Base-by-base conservation (phyloP, 2,329 filamentous ascomycete species). In the Ceratocystiopsis sp. region DNA sequence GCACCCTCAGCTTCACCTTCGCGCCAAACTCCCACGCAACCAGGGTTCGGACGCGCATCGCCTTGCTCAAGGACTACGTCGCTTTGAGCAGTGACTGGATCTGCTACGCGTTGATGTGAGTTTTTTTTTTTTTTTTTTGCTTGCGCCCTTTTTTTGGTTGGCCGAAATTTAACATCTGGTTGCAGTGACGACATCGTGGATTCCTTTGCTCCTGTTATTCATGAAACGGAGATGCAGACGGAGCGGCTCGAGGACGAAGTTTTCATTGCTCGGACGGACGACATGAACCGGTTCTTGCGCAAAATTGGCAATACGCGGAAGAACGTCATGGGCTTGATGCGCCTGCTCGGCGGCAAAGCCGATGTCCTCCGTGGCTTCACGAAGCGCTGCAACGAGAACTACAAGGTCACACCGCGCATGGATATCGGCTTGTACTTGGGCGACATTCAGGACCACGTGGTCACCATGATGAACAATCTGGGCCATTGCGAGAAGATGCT, bases 401-500 rank as follows among this genome's bases (percentile, higher is more conserved):
- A 93, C 67, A 82, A 84, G 51, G 83, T 96, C 42, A 94, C 91
- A 1, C 91, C 91, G 8, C 83, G 87, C 40, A 91, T 91, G 65
- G 91, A 98, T 57, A 94, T 98, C 51, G 91, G 87, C 18, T 75
- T 98, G 54, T 98, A 98, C 57, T 73, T 98, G 34, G 85, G 85
- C 55, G 91, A 98, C 63, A 95, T 98, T 50, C 91, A 98, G 61
- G 91, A 98, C 63, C 91, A 98, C 71, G 89, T 98, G 42, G 85
- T 98, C 46, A 98, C 91, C 38, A 96, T 96, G 89, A 93, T 94
- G 73, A 91, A 84, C 52, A 98, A 93, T 61, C 63, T 98, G 53
- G 78, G 78, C 1, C 91, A 98, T 59, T 95, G 94, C 53, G 91
- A 98, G 60, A 96, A 96, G 69, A 95, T 98, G 72, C 72, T 98